Evolutionary conservation across 1,139 yeast genomes (phyloP), one percentile per base, ranked within the genome.

Genomic region (Scheffersomyces parashehatae): DNA sequence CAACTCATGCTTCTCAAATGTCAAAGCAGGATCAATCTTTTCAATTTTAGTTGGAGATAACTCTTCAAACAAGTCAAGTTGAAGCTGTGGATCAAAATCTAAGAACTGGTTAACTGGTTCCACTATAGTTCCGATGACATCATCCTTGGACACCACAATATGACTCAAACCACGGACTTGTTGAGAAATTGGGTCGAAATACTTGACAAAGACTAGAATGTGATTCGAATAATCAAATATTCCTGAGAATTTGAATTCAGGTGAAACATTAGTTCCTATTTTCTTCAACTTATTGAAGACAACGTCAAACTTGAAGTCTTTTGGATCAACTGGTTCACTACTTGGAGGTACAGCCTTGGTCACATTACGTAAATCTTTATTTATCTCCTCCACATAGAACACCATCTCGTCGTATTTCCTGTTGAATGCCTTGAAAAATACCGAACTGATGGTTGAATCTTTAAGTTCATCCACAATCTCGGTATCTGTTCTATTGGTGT

Each of bases 1-100:
- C 32, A 91, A 65, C 58, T 90, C 97, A 32, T 81, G 73, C 48
- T 81, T 77, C 49, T 77, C 81, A 51, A 85, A 79, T 0, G 86
- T 70, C 35, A 68, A 64, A 5, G 63, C 58, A 3, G 67, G 59
- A 37, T 78, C 72, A 7, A 81, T 54, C 3, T 60, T 59, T 34
- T 84, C 88, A 40, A 88, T 73, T 58, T 80, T 79, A 2, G 73
- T 73, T 3, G 84, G 83, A 41, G 85, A 81, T 32, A 88, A 68
- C 56, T 91, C 98, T 64, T 91, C 97, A 52, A 63, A 80, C 26
- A 83, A 61, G 8, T 68, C 71, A 16, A 86, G 56, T 3, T 55
- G 52, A 2, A 71, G 65, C 2, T 73, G 62, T 2, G 67, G 56
- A 9, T 60, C 60, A 53, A 85, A 75, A 1, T 75, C 75, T 56